phyloP scores from a whole-genome alignment of 257 asterid species.

The Nicotiana benthamiana region DNA sequence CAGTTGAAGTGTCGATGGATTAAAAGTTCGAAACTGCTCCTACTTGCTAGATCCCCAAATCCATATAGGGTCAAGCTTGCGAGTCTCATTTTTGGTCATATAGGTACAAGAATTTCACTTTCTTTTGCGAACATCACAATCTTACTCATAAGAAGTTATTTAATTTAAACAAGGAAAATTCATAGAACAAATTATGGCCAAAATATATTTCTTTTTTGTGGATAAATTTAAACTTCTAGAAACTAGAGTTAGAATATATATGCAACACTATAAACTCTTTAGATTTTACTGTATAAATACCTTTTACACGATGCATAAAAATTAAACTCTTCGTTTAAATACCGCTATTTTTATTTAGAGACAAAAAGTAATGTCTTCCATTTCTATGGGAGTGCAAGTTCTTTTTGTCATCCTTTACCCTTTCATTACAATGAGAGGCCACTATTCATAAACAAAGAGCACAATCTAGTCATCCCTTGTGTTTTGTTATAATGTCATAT shows the following conservation, averaged over 20 bases:
- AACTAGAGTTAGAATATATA: neutral
- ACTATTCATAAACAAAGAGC: neutral
- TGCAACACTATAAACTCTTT: neutral
- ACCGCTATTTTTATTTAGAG: neutral
- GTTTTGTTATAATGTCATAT: neutral
- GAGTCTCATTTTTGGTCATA: neutral
- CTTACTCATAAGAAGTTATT: no score
- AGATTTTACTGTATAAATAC: neutral
- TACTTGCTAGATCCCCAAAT: no score
- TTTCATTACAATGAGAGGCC: neutral
- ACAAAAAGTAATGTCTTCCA: neutral
- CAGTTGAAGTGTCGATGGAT: no score
- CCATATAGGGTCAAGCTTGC: no score
- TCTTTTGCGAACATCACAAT: neutral
- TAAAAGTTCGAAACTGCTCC: no score
- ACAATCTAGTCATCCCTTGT: neutral
- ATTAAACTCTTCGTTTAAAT: neutral
- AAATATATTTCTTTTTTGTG: no score
- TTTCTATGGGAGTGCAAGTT: neutral
- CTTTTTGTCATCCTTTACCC: neutral
- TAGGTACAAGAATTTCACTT: neutral
- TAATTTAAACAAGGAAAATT: neutral
- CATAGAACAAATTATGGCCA: neutral
- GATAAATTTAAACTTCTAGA: neutral
- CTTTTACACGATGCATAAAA: neutral